phyloP scores from a whole-genome alignment of 2,329 filamentous ascomycete species.

The Setomelanomma holmii region DNA sequence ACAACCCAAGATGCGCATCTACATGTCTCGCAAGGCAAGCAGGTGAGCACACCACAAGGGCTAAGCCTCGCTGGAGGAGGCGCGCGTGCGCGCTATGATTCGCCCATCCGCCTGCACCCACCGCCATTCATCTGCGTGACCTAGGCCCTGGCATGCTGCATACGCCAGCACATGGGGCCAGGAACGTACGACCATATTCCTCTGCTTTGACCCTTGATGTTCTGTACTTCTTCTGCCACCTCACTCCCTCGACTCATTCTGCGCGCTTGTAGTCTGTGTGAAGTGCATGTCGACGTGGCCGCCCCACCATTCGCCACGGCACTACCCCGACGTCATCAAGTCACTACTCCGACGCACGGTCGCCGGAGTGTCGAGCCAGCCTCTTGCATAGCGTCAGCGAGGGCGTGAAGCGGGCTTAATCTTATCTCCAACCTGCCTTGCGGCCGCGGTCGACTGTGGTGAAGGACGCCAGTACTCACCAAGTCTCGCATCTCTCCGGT shows the following conservation, averaged over 20 bases:
- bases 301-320: conserved; percentile 19
- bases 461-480: not conserved
- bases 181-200: conserved; percentile 15
- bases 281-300: conserved; percentile 7
- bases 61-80: conserved; percentile 32
- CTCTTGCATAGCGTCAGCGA: conserved; percentile 24
- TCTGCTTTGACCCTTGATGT: conserved; percentile 16
- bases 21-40: conserved; percentile 25
- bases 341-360: conserved; percentile 20
- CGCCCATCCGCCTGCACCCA: conserved; percentile 27
- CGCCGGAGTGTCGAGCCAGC: conserved; percentile 25
- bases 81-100: conserved; percentile 33
- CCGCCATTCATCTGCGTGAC: conserved; percentile 38
- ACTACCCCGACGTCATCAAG: conserved; percentile 29
- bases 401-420: conserved; percentile 8
- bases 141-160: conserved; percentile 13
- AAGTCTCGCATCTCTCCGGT: not conserved
- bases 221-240: conserved; percentile 7
- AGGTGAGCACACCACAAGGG: conserved; percentile 32
- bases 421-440: conserved; percentile 26
- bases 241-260: conserved; percentile 1
- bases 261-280: not conserved
- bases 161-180: conserved; percentile 32
- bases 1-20: conserved; percentile 8
- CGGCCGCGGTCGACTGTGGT: conserved; percentile 12